These are phyloP conservation scores for Gossypium thurberi DNA, from an alignment of 345 rosid genomes.

Conservation along the genomic window DNA sequence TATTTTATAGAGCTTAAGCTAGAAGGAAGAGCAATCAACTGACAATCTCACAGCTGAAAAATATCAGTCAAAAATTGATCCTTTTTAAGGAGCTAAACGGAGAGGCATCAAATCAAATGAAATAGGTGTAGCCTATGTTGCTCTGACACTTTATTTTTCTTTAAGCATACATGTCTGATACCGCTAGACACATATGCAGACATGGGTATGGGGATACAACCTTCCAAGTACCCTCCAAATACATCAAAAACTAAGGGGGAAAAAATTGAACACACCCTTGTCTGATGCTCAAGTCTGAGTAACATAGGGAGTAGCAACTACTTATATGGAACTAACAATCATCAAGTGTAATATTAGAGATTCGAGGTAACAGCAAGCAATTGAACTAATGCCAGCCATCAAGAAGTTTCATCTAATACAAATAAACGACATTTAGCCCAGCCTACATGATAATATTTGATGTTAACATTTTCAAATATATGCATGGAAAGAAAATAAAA, in stretches of 20 bases:
- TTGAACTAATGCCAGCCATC: background rate
- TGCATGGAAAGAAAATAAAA: background rate
- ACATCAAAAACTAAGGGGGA: background rate
- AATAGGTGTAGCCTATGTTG: background rate
- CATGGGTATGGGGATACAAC: background rate
- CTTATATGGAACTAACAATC: background rate
- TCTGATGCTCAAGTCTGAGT: background rate
- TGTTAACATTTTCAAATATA: background rate
- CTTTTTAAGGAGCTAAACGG: background rate
- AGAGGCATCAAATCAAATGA: background rate
- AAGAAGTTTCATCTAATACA: background rate
- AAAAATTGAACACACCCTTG: background rate
- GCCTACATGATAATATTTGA: constrained; percentile 1
- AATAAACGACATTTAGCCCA: background rate
- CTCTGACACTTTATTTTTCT: background rate
- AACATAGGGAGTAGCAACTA: background rate
- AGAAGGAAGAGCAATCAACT: background rate
- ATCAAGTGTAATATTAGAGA: background rate
- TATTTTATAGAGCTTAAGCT: background rate
- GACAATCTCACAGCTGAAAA: constrained; percentile 8
- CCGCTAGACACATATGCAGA: background rate
- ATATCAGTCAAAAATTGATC: background rate
- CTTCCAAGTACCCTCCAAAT: background rate
- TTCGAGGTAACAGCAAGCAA: background rate
- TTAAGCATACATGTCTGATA: background rate